These are phyloP conservation scores for Starmerella scarabaei DNA, from an alignment of 805 yeast genomes.

Conservation along the genomic window DNA sequence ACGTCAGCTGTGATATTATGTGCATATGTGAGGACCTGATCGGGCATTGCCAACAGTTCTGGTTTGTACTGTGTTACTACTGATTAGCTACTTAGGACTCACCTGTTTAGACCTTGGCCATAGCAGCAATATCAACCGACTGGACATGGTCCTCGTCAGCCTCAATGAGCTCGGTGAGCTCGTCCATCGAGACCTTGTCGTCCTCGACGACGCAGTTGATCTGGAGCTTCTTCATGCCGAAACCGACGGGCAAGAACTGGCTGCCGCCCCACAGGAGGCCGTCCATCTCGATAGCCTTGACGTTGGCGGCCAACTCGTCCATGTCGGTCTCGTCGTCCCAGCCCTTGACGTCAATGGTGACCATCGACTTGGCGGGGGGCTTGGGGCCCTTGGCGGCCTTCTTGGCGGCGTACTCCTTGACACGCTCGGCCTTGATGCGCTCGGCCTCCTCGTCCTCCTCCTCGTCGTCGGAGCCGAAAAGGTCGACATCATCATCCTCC, in stretches of 20 bases:
- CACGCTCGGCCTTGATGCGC: constrained; percentile 91
- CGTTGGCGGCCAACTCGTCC: constrained; percentile 75
- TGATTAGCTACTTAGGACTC: too few species aligned
- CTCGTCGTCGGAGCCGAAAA: constrained; percentile 89
- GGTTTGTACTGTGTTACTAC: too few species aligned
- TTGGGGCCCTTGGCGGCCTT: constrained; percentile 95
- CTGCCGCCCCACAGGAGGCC: constrained; percentile 98
- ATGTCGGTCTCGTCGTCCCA: constrained; percentile 99
- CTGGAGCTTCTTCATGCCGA: constrained; percentile 98
- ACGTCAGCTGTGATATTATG: too few species aligned
- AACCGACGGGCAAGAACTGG: constrained; percentile 94
- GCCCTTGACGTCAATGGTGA: constrained; percentile 96
- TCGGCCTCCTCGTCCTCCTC: constrained; percentile 96
- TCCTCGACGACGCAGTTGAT: constrained; percentile 97
- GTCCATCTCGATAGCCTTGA: constrained; percentile 71
- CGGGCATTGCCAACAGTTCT: too few species aligned
- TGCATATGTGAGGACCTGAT: too few species aligned
- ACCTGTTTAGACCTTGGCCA: constrained; percentile 74
- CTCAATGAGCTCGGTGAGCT: constrained; percentile 56
- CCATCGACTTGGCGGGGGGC: constrained; percentile 96
- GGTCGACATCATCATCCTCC: constrained; percentile 87
- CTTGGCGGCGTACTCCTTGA: constrained; percentile 95
- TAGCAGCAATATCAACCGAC: constrained; percentile 97
- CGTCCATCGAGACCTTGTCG: constrained; percentile 86
- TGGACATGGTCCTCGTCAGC: constrained; percentile 99